Base-by-base conservation (phyloP, 371 early-diverging fungal genomes). In the Mucor racemosus region DNA sequence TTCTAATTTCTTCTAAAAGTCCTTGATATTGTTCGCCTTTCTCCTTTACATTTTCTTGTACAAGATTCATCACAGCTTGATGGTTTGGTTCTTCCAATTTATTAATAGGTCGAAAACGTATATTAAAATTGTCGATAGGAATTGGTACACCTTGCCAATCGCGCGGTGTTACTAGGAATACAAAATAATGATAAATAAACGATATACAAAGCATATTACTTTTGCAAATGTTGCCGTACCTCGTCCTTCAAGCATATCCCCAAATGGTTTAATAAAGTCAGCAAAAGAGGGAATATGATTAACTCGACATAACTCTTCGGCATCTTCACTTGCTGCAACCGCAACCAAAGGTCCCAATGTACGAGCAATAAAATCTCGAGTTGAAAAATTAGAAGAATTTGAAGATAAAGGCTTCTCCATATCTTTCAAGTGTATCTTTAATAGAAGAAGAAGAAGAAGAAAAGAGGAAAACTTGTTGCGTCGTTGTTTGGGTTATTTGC, bases 261-360 rank as follows among this genome's bases (percentile, higher is more conserved):
- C 95, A 84, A 96, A 95, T 8, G 97, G 97, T 53, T 84, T 77
- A 39, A 96, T 74, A 19, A 95, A 79, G 64, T 94, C 91, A 9
- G 85, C 86, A 69, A 95, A 85, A 0, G 88, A 82, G 33, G 87
- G 79, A 57, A 94, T 80, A 53, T 87, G 80, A 74, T 91, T 94
- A 10, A 77, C 78, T 56, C 82, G 84, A 60, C 90, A 92, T 11
- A 91, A 73, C 56, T 88, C 89, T 39, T 90, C 90, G 1, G 89
- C 92, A 70, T 90, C 92, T 46, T 79, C 78, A 35, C 94, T 90
- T 13, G 93, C 86, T 17, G 89, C 75, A 7, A 94, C 90, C 1
- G 92, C 91, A 53, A 94, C 82, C 31, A 91, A 77, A 39, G 95
- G 96, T 26, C 90, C 85, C 33, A 93, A 68, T 39, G 88, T 77